These are phyloP conservation scores for Sporothrix schenckii DNA, from an alignment of 2,329 filamentous ascomycete species.

Conservation along the genomic window DNA sequence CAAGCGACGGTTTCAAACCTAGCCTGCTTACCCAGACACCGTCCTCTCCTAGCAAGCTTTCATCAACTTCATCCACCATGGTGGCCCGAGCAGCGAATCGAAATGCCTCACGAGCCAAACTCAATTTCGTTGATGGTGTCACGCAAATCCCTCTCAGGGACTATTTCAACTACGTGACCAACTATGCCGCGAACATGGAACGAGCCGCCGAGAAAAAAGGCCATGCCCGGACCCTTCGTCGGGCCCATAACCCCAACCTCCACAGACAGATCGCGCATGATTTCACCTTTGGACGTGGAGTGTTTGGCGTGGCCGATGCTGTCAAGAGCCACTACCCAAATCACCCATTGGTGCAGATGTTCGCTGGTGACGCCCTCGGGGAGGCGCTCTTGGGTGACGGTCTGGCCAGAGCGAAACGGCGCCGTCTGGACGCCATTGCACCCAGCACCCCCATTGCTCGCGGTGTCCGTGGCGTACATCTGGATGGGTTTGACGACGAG, in stretches of 20 bases:
- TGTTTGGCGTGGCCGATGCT: conserved; percentile 34
- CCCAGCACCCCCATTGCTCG: conserved; percentile 33
- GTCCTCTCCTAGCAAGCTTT: conserved; percentile 20
- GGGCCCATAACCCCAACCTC: conserved; percentile 20
- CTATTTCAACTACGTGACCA: conserved; percentile 31
- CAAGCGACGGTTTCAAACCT: neutral
- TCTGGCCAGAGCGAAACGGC: conserved; percentile 36
- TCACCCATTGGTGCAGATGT: conserved; percentile 33
- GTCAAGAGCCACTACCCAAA: conserved; percentile 6
- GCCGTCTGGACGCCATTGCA: neutral
- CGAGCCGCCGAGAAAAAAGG: conserved; percentile 30
- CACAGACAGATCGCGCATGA: conserved; percentile 32
- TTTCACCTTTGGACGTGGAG: conserved; percentile 35
- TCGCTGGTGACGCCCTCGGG: conserved; percentile 33
- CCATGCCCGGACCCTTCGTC: conserved; percentile 24
- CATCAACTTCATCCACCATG: neutral
- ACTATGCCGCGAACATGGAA: conserved; percentile 36
- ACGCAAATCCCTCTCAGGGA: conserved; percentile 37
- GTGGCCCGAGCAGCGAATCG: conserved; percentile 23
- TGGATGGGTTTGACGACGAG: conserved; percentile 38
- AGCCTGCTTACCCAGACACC: neutral
- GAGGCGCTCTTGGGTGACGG: conserved; percentile 27
- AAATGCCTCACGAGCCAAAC: neutral
- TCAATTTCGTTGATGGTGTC: conserved; percentile 34
- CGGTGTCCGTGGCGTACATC: neutral